Base-by-base conservation (phyloP, 805 yeast species). In the Candida namnaoensis region DNA sequence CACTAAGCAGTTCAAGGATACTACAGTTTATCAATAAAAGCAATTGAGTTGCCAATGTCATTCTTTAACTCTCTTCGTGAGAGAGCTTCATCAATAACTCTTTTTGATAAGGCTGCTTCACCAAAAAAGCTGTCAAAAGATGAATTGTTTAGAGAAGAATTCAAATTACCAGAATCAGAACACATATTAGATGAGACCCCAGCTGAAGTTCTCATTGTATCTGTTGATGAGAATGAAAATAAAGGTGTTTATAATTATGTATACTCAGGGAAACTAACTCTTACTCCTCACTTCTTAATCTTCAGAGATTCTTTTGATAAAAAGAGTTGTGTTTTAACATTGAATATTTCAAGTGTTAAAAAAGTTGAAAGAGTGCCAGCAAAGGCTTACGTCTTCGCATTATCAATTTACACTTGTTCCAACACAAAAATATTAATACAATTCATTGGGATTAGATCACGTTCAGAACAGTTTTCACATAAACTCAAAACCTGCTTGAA, bases 321-420 rank as follows among this genome's bases (percentile, higher is more conserved):
- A 38, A 70, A 78, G 42, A 74, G 79, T 37, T 83, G 93, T 56
- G 72, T 77, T 6, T 75, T 91, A 53, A 72, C 72, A 4, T 51
- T 91, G 27, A 93, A 91, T 46, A 62, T 93, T 35, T 77, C 90
- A 2, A 77, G 95, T 1, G 65, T 93, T 34, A 80, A 83, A 53
- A 80, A 88, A 46, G 95, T 93, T 14, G 96, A 91, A 57, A 71
- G 97, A 41, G 71, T 88, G 19, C 95, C 95, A 10, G 71, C 87
- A 1, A 71, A 79, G 42, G 71, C 85, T 1, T 84, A 80, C 56
- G 80, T 85, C 15, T 85, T 88, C 62, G 88, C 95, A 2, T 68
- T 93, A 15, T 66, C 79, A n/a, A 62, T 91, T 12, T 69, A 75
- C 6, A 76, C 95, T 2, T 78, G 80, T 43, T 78, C 82, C 28